These are phyloP conservation scores for Debaryomyces psychrophilus DNA, from an alignment of 1,139 yeast species.

Conservation along the genomic window DNA sequence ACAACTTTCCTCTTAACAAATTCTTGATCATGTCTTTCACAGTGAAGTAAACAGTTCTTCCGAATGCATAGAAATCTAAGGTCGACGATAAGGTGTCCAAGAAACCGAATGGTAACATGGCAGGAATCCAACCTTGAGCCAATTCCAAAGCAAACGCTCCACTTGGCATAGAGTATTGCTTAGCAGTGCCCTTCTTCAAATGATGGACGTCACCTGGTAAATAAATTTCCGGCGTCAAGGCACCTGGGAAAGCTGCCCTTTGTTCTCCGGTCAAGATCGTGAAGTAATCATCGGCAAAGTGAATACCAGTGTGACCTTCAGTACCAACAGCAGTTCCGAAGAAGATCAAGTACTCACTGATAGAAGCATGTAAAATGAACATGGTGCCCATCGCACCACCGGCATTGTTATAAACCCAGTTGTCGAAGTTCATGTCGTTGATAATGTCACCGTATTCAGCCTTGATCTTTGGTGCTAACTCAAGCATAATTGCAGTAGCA, in stretches of 20 bases:
- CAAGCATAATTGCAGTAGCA: slow-evolving; percentile 62
- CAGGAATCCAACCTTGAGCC: slow-evolving; percentile 99
- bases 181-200: slow-evolving; percentile 67
- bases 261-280: slow-evolving; percentile 83
- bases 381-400: slow-evolving; percentile 99
- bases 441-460: slow-evolving; percentile 64
- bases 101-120: slow-evolving; percentile 96
- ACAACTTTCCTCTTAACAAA: slow-evolving; percentile 69
- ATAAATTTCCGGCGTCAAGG: slow-evolving; percentile 65
- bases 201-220: slow-evolving; percentile 84
- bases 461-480: slow-evolving; percentile 62
- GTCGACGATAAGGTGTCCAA: slow-evolving; percentile 80
- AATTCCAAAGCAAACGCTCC: slow-evolving; percentile 88
- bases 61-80: slow-evolving; percentile 70
- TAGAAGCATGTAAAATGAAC: slow-evolving; percentile 94
- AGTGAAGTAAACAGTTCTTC: slow-evolving; percentile 70
- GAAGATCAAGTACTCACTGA: slow-evolving; percentile 86
- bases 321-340: slow-evolving; percentile 91
- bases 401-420: slow-evolving; percentile 96
- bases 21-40: slow-evolving; percentile 76
- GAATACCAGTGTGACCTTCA: slow-evolving; percentile 95
- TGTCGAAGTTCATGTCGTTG: slow-evolving; percentile 70
- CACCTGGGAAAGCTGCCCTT: slow-evolving; percentile 67
- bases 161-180: slow-evolving; percentile 84
- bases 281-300: slow-evolving; percentile 95